phyloP scores from a whole-genome alignment of 2,329 filamentous ascomycete genomes.

The Penicillium sp. region DNA sequence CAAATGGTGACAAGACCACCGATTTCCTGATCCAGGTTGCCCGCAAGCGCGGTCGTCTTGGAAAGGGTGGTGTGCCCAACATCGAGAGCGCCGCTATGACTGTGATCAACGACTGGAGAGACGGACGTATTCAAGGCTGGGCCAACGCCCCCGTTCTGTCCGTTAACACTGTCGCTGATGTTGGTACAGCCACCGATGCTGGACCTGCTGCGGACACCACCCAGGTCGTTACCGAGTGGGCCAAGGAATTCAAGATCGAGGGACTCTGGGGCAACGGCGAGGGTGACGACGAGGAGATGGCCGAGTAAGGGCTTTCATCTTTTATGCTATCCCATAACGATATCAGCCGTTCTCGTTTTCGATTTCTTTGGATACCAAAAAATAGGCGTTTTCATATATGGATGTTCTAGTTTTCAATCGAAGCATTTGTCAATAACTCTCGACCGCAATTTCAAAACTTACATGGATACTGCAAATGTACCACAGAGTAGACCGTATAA shows the following conservation, averaged over 20 bases:
- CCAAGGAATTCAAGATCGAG: conserved; percentile 91
- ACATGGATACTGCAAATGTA: not conserved
- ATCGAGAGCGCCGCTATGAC: conserved; percentile 83
- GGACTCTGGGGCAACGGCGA: conserved; percentile 78
- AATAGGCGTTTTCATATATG: conserved; percentile 26
- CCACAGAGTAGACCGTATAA: not conserved
- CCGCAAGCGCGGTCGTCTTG: conserved; percentile 83
- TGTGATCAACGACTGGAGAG: conserved; percentile 94
- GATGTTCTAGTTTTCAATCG: conserved; percentile 15
- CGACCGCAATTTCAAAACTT: conserved; percentile 4
- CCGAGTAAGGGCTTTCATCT: conserved; percentile 30
- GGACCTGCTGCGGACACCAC: conserved; percentile 65
- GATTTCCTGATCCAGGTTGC: conserved; percentile 96
- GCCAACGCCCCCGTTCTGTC: conserved; percentile 70
- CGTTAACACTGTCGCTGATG: conserved; percentile 50
- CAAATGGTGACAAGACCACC: conserved; percentile 73
- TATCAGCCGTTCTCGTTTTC: conserved; percentile 24
- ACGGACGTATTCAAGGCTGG: conserved; percentile 93
- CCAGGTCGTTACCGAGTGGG: conserved; percentile 88
- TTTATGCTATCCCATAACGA: conserved; percentile 20
- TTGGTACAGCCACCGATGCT: conserved; percentile 33
- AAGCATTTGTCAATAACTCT: conserved; percentile 16
- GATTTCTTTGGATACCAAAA: conserved; percentile 36
- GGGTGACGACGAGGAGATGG: conserved; percentile 41
- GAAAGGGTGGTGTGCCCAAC: conserved; percentile 88